phyloP scores from a whole-genome alignment of 2,329 filamentous ascomycete species.

The Fusarium nanum region DNA sequence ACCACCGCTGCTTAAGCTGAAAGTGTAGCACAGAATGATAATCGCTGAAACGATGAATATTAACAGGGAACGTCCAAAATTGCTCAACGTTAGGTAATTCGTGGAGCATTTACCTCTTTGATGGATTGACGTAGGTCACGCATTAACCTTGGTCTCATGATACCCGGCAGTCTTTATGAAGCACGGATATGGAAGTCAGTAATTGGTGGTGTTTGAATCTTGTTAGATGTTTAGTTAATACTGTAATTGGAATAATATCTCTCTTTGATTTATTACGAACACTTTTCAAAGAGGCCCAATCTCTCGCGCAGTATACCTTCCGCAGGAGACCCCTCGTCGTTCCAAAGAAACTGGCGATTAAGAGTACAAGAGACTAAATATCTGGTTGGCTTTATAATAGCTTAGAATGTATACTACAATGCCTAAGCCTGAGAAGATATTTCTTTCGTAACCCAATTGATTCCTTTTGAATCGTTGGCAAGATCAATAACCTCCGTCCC shows the following conservation, averaged over 20 bases:
- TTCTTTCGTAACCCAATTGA: too few species aligned
- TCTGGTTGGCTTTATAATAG: too few species aligned
- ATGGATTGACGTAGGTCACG: background rate
- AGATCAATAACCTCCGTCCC: too few species aligned
- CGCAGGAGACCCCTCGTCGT: too few species aligned
- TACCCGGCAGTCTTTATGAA: slow-evolving; percentile 3
- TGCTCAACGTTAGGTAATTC: too few species aligned
- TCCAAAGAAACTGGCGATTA: too few species aligned
- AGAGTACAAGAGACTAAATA: too few species aligned
- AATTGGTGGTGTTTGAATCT: background rate
- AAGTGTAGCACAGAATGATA: rapidly evolving
- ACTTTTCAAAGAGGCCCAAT: too few species aligned
- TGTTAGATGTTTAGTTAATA: background rate
- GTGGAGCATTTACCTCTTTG: rapidly evolving
- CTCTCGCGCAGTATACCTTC: too few species aligned
- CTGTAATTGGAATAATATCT: background rate
- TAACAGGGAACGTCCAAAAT: background rate
- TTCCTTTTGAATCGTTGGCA: too few species aligned
- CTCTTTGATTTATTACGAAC: background rate
- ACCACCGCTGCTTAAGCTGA: background rate
- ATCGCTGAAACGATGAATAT: rapidly evolving
- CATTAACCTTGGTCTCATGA: background rate
- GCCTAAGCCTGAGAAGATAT: too few species aligned
- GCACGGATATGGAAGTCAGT: background rate
- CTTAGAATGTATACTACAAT: too few species aligned